Evolutionary conservation across 768 basidiomycete species (phyloP), one percentile per base, ranked within the genome.

Genomic region (Amanita muscaria): DNA sequence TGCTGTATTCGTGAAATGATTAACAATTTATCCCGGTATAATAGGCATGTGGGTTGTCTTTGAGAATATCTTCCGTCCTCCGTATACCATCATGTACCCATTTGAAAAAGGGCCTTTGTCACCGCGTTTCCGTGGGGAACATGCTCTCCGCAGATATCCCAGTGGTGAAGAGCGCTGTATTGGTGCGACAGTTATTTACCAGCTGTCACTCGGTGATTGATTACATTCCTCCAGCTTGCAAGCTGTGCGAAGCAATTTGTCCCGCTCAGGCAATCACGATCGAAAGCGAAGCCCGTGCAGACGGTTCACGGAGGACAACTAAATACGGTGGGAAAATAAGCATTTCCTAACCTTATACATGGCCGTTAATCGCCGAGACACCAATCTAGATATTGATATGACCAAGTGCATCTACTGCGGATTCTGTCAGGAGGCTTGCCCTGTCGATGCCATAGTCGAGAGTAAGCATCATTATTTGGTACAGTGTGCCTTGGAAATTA

Each of bases 321-420:
- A 88, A 90, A 81, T 99, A 98, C 56, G 96, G 91, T 86, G 44
- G 42, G 76, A 60, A 36, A 12, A 36, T 30, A 18, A 40, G 16
- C 25, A 16, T 6, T 19, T 43, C 30, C 30, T 19, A 48, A n/a
- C n/a, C n/a, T 46, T 33, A 22, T 15, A 33, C 8, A 33, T 12
- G 23, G 15, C 9, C 18, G 4, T 33, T 22, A 23, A 15, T 40
- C 16, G 27, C 27, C 40, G 12, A 10, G 4, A 5, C n/a, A 10
- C 18, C 10, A 14, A 23, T 14, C 22, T 52, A 93, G 90, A 98
- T 67, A 92, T 98, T 56, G 96, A 99, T 64, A 99, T 99, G 96
- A 99, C 96, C 48, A 98, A 93, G 74, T 98, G 96, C 68, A 99
- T 99, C 58, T 99, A 99, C 72, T 99, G 96, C 65, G 96, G 96